A percentile compares a stretch with the other conserved stretches of the same genome.
Conservation (phyloP, 2,329 filamentous ascomycete species). For the Albifimbria verrucaria region DNA sequence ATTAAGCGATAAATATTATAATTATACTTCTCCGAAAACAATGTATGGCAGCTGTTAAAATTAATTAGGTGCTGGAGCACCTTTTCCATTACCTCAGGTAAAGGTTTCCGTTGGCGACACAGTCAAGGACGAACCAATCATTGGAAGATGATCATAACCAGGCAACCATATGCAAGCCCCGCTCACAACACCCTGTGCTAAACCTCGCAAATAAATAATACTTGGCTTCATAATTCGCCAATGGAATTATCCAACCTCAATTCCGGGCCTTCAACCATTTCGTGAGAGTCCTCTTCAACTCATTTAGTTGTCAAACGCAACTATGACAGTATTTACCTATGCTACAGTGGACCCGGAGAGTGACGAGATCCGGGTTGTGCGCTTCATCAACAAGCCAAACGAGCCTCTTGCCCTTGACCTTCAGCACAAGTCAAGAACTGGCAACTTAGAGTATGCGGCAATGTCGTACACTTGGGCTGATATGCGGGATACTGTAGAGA, state of each 20-base stretch:
- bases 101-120: too few relatives aligned
- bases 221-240: neutral
- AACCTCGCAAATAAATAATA: neutral
- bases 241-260: neutral
- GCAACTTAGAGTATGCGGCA: conserved; percentile 7
- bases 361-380: conserved; percentile 12
- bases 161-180: neutral
- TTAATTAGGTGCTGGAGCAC: too few relatives aligned
- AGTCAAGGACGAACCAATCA: too few relatives aligned
- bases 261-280: neutral
- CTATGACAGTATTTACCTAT: conserved; percentile 4
- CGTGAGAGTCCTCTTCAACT: neutral
- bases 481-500: neutral
- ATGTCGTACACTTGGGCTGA: conserved; percentile 19
- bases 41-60: too few relatives aligned
- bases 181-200: neutral
- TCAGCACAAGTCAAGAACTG: conserved; percentile 4
- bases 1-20: too few relatives aligned
- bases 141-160: too few relatives aligned
- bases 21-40: too few relatives aligned
- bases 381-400: conserved; percentile 2
- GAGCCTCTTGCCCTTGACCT: conserved; percentile 9
- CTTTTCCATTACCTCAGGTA: too few relatives aligned
- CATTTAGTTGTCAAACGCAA: too few relatives aligned
- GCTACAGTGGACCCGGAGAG: neutral